phyloP scores from a whole-genome alignment of 129 eudicot genomes.

The Pseudognaphalium luteoalbum region DNA sequence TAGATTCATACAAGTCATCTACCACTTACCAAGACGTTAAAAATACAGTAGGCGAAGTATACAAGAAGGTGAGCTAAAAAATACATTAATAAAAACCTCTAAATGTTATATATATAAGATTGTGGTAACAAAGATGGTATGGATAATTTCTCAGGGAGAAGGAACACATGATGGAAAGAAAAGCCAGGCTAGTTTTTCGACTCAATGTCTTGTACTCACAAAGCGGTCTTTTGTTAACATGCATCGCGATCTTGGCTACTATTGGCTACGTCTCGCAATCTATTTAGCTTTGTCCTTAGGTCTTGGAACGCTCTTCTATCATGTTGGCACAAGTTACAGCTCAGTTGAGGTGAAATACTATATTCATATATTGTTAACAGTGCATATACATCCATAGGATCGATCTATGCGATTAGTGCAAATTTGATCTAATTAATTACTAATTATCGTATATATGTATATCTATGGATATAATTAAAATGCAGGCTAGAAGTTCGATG shows the following conservation, averaged over 20 bases:
- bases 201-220: constrained; percentile 59
- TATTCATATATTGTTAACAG: background rate
- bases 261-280: constrained; percentile 64
- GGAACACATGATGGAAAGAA: constrained; percentile 31
- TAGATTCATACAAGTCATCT: constrained; percentile 52
- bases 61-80: constrained; percentile 42
- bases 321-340: constrained; percentile 48
- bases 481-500: constrained; percentile 73
- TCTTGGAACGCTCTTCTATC: constrained; percentile 53
- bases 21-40: constrained; percentile 38
- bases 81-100: background rate
- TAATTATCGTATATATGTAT: background rate
- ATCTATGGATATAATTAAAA: background rate
- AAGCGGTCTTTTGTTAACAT: constrained; percentile 60
- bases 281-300: constrained; percentile 49
- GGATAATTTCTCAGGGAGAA: constrained; percentile 22
- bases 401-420: background rate
- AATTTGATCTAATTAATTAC: background rate
- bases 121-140: background rate
- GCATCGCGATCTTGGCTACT: constrained; percentile 69
- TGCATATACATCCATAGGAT: background rate
- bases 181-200: constrained; percentile 51
- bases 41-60: constrained; percentile 39
- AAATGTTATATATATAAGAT: background rate
- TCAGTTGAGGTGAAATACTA: constrained; percentile 51